Conservation (phyloP, 371 early-diverging fungal species). For the Amoeboaphelidium occidentale region DNA sequence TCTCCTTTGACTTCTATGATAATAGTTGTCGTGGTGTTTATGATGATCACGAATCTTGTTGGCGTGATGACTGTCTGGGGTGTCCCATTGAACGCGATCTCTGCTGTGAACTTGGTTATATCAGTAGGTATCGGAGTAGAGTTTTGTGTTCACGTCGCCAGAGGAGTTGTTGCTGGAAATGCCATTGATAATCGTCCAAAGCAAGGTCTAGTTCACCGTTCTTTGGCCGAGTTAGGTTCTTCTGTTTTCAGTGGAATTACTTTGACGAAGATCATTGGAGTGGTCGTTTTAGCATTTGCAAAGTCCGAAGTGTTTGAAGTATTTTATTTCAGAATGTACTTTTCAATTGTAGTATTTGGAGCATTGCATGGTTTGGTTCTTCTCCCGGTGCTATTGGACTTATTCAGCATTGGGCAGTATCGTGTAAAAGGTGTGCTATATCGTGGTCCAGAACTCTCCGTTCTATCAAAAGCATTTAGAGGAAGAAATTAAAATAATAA, state of each 20-base stretch:
- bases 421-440: too few relatives aligned
- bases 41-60: conserved; percentile 34
- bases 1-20: conserved; percentile 26
- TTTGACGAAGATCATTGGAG: conserved; percentile 44
- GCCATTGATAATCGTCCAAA: conserved; percentile 15
- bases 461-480: too few relatives aligned
- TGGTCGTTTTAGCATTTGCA: conserved; percentile 40
- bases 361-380: conserved; percentile 41
- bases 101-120: conserved; percentile 44
- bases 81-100: conserved; percentile 39
- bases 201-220: neutral
- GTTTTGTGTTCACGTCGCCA: conserved; percentile 42
- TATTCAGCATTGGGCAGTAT: too few relatives aligned
- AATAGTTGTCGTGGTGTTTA: conserved; percentile 27
- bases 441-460: too few relatives aligned
- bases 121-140: conserved; percentile 52
- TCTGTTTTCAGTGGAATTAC: conserved; percentile 42
- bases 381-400: conserved; percentile 31
- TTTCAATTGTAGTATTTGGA: conserved; percentile 35
- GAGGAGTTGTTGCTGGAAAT: conserved; percentile 29
- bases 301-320: conserved; percentile 45
- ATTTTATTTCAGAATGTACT: conserved; percentile 51
- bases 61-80: conserved; percentile 39
- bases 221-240: conserved; percentile 1
- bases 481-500: too few relatives aligned